Evolutionary conservation across 179 eudicot species (phyloP).

Genomic region (Silene coronaria): DNA sequence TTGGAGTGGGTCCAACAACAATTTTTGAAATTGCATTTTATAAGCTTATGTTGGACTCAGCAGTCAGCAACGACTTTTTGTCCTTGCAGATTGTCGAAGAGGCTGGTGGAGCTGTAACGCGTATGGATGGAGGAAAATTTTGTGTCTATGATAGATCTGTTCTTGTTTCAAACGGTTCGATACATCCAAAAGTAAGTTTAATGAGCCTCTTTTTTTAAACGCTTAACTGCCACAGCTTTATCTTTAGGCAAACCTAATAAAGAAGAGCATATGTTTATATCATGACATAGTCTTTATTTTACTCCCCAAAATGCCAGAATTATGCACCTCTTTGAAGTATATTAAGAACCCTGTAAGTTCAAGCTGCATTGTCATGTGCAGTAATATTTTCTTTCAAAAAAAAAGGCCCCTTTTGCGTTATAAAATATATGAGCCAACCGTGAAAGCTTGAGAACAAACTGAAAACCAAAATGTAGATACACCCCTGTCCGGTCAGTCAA

Average conservation of each 20-base stretch:
- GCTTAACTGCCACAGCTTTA: background rate
- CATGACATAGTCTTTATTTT: background rate
- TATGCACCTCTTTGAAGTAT: background rate
- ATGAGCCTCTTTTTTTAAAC: background rate
- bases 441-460: too few relatives aligned
- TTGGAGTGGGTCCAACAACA: background rate
- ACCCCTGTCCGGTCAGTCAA: too few relatives aligned
- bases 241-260: background rate
- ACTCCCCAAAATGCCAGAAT: background rate
- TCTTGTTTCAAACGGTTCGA: conserved; percentile 69
- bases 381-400: background rate
- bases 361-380: background rate
- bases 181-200: conserved; percentile 69
- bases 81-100: conserved; percentile 86
- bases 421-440: too few relatives aligned
- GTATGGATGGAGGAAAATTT: conserved; percentile 90
- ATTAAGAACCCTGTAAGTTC: background rate
- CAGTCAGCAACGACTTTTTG: background rate
- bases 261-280: background rate
- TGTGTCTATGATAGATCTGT: conserved; percentile 90
- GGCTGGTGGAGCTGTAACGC: conserved; percentile 87
- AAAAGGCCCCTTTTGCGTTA: too few relatives aligned
- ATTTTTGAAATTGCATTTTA: background rate
- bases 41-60: background rate
- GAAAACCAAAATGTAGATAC: too few relatives aligned